Evolutionary conservation across 2,329 filamentous ascomycete genomes (phyloP).

Genomic region (Zymoseptoria passerinii): DNA sequence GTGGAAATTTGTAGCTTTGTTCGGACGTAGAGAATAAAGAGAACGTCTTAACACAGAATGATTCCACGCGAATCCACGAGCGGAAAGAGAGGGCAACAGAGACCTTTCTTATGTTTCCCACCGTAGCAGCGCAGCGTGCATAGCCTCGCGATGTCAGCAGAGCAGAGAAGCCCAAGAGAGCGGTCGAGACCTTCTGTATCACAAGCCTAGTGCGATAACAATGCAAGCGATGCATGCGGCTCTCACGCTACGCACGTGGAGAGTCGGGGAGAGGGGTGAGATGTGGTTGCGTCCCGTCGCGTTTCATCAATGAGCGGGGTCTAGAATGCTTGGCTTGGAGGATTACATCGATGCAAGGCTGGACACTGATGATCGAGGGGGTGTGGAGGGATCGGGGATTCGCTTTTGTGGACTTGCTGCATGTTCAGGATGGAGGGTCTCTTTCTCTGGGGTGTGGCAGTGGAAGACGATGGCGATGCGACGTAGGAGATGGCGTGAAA

Average conservation of each 20-base stretch:
- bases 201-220: neutral
- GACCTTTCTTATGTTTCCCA: too few species aligned
- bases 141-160: too few species aligned
- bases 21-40: too few species aligned
- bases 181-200: neutral
- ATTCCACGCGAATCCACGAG: too few species aligned
- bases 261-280: too few species aligned
- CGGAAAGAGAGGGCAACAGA: too few species aligned
- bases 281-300: neutral
- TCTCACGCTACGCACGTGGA: neutral
- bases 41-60: too few species aligned
- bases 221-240: neutral
- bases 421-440: neutral
- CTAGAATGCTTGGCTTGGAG: neutral
- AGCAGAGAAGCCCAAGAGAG: too few species aligned
- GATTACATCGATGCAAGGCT: too few species aligned
- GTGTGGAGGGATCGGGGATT: neutral
- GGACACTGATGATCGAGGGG: neutral
- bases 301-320: neutral
- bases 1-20: too few species aligned
- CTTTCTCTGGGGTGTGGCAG: neutral
- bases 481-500: neutral
- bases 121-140: too few species aligned
- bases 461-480: neutral
- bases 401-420: neutral